A percentile compares a stretch with the other conserved stretches of the same genome.
phyloP scores from a whole-genome alignment of 306 rosid species.

The Castanospermum australe region DNA sequence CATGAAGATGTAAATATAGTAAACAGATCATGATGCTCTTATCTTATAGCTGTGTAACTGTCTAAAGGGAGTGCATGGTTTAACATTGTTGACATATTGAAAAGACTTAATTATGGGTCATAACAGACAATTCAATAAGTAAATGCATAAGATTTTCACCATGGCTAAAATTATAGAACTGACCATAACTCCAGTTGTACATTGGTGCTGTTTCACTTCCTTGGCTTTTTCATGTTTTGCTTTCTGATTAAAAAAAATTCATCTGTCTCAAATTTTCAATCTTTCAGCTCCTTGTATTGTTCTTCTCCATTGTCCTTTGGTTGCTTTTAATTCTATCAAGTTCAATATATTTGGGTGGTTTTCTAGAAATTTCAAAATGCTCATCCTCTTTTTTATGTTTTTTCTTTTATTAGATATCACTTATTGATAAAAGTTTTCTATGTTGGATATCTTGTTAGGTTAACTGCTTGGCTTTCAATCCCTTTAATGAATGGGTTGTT shows the following conservation, averaged over 20 bases:
- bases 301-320: conserved; percentile 15
- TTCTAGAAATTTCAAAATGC: neutral
- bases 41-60: neutral
- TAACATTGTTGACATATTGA: neutral
- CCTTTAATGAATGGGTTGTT: conserved; percentile 96
- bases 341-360: neutral
- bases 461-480: conserved; percentile 97
- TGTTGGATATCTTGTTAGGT: conserved; percentile 49
- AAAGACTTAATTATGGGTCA: neutral
- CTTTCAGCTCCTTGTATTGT: conserved; percentile 10
- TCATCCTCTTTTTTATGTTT: too few species aligned
- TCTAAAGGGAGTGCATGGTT: neutral
- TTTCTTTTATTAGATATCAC: neutral
- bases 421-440: neutral
- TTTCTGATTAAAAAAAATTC: neutral
- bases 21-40: neutral
- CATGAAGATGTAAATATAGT: neutral
- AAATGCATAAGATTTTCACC: neutral
- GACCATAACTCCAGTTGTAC: neutral
- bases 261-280: neutral
- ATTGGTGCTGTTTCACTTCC: neutral
- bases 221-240: neutral
- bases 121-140: neutral
- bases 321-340: neutral
- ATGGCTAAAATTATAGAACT: neutral